These are phyloP conservation scores for Cladorrhinum samala DNA, from an alignment of 495 filamentous ascomycete species.

Conservation along the genomic window DNA sequence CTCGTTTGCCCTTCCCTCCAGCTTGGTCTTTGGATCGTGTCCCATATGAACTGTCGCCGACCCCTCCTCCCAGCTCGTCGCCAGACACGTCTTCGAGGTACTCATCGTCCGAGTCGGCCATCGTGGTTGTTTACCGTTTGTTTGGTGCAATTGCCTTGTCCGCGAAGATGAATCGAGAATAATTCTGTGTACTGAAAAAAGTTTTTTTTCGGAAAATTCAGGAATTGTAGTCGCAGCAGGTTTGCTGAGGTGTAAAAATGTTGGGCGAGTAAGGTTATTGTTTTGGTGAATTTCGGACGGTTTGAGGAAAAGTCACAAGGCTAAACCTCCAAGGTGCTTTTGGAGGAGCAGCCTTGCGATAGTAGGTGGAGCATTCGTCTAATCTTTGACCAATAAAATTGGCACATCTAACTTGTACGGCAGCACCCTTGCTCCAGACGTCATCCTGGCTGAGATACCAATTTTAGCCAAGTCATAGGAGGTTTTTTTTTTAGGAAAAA, in stretches of 20 bases:
- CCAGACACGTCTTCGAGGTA: slow-evolving; percentile 70
- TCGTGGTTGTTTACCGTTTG: slow-evolving; percentile 21
- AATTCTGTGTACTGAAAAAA: too few relatives aligned
- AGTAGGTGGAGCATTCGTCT: background rate
- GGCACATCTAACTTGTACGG: too few relatives aligned
- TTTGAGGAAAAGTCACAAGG: background rate
- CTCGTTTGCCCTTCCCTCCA: slow-evolving; percentile 25
- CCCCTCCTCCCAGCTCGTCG: slow-evolving; percentile 55
- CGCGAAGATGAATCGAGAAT: background rate
- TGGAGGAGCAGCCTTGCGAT: background rate
- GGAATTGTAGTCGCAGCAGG: too few relatives aligned
- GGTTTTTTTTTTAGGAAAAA: too few relatives aligned
- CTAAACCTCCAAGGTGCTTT: background rate
- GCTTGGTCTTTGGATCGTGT: slow-evolving; percentile 17
- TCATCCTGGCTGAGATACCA: too few relatives aligned
- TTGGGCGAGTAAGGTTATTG: background rate
- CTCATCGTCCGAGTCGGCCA: slow-evolving; percentile 79
- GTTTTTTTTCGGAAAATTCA: too few relatives aligned
- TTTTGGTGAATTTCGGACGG: too few relatives aligned
- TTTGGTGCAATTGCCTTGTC: background rate
- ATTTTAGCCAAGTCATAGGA: too few relatives aligned
- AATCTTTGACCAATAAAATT: background rate
- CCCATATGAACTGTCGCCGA: slow-evolving; percentile 16
- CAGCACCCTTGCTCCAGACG: too few relatives aligned
- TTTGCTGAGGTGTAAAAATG: too few relatives aligned